Evolutionary conservation across 257 asterid species (phyloP), one percentile per base, ranked within the genome.

Genomic region (Ligustrum vulgare): DNA sequence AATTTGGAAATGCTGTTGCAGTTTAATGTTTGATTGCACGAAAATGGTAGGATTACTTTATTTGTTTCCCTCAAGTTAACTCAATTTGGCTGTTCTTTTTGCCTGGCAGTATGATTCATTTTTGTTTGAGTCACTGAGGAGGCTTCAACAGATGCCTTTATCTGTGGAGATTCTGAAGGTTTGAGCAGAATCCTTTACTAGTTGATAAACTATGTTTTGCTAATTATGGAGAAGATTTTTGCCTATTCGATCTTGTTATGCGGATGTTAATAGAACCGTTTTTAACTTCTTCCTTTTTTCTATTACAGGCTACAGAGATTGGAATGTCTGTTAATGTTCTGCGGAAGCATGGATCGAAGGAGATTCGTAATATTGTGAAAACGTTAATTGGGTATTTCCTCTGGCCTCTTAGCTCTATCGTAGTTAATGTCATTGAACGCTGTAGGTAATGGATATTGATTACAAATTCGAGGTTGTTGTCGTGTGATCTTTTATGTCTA

Each of bases 111-210:
- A 95, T 73, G 93, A 79, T 75, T 37, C 84, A 28, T 22, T 67
- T 71, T 71, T 93, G 84, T 84, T 74, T 75, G 96, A 90, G 67
- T 91, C 89, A n/a, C 77, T 93, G 82, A 89, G 93, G 86, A 84
- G 87, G 93, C 93, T 93, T 75, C 96, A 93, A 82, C 80, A 90
- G 58, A 87, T 86, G 95, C 88, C 74, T 81, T 80, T 93, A 76
- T 81, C 93, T 23, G 92, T 91, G 80, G 98, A 91, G 84, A 88
- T 81, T 75, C 86, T 93, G 20, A 89, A 91, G 98, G 98, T 91
- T 85, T 47, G 80, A 56, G 60, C 66, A 9, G 72, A 73, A 70
- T 39, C 64, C 18, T 72, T 79, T 37, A 18, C 67, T 47, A 6
- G 37, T 71, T 70, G 23, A 9, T 39, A 41, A 43, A 66, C 72